Base-by-base conservation (phyloP, 2,329 filamentous ascomycete genomes). In the Paraphaeosphaeria minitans region DNA sequence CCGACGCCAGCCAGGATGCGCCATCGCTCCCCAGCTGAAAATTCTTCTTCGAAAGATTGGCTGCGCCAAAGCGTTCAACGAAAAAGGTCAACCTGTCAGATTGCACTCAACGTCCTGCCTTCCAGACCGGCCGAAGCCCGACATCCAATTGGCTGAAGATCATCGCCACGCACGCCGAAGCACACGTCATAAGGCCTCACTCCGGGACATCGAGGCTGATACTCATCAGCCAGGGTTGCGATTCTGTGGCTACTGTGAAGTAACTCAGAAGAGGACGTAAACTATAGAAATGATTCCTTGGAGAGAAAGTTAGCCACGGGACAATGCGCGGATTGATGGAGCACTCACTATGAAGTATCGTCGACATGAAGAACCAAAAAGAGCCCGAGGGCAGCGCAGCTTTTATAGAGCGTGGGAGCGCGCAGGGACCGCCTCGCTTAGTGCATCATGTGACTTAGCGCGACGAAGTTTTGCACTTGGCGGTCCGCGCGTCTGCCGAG, bases 91-190 rank as follows among this genome's bases (percentile, higher is more conserved):
- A 82, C 84, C 91, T 91, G 91, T 94, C 91, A 95, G 91, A 93
- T 90, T 86, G 71, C 74, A 89, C 84, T 90, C 90, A 83, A 85
- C 84, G 86, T 90, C 90, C 91, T 90, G 90, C 90, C 89, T 82
- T 83, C 80, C 81, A 82, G 80, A 82, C 85, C 85, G 89, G 88
- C 90, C 90, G 82, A 93, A 88, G 87, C 87, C 88, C 85, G 85
- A 89, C 51, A 84, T 81, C 72, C 64, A 76, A 83, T 83, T 81
- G 89, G 90, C 90, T 88, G 84, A 90, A 95, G 91, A 95, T 96
- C 92, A 95, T 95, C 90, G 92, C 88, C 89, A 88, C 89, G 88
- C 86, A 89, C 89, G 93, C 87, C 90, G 91, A 88, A 89, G 85
- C 78, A 83, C 80, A 80, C 58, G 80, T 76, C 84, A 81, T 80